Evolutionary conservation across 306 rosid species (phyloP).

Genomic region (Purshia tridentata): DNA sequence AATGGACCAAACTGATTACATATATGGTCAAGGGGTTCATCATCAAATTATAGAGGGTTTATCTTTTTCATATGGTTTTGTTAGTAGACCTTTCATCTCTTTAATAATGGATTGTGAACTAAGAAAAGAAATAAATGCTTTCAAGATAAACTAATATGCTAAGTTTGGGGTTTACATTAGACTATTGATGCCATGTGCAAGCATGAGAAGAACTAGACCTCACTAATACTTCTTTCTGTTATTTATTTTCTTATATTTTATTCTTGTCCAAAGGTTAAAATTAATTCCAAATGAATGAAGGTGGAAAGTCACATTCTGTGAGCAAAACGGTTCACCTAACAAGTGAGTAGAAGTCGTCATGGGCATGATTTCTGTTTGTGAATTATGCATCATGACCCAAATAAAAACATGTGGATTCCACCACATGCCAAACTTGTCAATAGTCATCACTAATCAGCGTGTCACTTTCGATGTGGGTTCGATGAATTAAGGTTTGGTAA

Average conservation of each 20-base stretch:
- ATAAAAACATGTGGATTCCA: constrained; percentile 4
- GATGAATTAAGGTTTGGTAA: not conserved
- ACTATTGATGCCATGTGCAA: not conserved
- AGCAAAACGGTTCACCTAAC: constrained; percentile 31
- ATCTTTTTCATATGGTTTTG: not conserved
- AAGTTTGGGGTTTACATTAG: not conserved
- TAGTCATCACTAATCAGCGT: not conserved
- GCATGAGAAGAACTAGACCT: not conserved
- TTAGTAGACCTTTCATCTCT: constrained; percentile 11
- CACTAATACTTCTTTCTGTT: not conserved
- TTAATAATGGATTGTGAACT: constrained; percentile 31
- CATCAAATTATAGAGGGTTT: not conserved
- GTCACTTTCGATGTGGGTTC: constrained; percentile 18
- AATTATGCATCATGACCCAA: constrained; percentile 5
- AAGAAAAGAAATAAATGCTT: constrained; percentile 11
- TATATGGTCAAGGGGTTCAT: not conserved
- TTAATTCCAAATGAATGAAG: not conserved
- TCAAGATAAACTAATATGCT: not conserved
- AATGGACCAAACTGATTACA: not conserved
- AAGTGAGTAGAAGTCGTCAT: not conserved
- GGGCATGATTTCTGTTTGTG: constrained; percentile 10
- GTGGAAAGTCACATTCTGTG: constrained; percentile 7
- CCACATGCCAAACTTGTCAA: constrained; percentile 9
- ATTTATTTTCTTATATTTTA: not conserved
- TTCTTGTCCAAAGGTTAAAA: not conserved